Percentiles rank a stretch among this genome's conserved stretches.
phyloP scores from a whole-genome alignment of 805 yeast species.

The Kodamaea restingae region DNA sequence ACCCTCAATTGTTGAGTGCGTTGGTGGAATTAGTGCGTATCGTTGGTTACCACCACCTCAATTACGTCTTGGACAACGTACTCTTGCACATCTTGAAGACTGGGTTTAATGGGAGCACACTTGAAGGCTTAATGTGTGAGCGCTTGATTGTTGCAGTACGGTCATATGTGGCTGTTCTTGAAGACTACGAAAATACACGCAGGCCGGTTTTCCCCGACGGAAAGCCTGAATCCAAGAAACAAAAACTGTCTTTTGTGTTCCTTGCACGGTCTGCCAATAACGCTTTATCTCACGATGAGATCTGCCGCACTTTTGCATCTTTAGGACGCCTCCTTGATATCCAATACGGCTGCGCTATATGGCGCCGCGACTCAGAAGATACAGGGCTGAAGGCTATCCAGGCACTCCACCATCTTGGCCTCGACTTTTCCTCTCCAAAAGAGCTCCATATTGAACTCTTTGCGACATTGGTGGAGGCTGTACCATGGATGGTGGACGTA shows the following conservation, averaged over 20 bases:
- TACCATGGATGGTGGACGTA: conserved; percentile 56
- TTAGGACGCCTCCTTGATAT: conserved; percentile 59
- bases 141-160: conserved; percentile 63
- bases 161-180: conserved; percentile 67
- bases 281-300: conserved; percentile 62
- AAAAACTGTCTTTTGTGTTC: conserved; percentile 27
- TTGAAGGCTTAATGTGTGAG: conserved; percentile 69
- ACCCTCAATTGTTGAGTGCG: conserved; percentile 56
- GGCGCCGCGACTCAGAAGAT: conserved; percentile 15
- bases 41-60: conserved; percentile 74
- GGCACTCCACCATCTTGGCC: conserved; percentile 32
- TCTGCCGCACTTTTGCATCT: conserved; percentile 53
- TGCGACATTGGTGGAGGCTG: conserved; percentile 62
- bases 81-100: conserved; percentile 63
- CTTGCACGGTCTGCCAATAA: conserved; percentile 44
- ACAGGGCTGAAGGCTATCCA: conserved; percentile 33
- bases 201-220: conserved; percentile 75
- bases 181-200: conserved; percentile 50
- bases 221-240: conserved; percentile 15
- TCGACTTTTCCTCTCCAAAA: conserved; percentile 33
- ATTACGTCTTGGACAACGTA: conserved; percentile 74
- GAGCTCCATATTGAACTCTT: conserved; percentile 55
- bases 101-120: conserved; percentile 51
- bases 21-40: conserved; percentile 71
- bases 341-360: conserved; percentile 43